These are phyloP conservation scores for Populus hybrid DNA, from an alignment of 441 rosid genomes.

Conservation along the genomic window DNA sequence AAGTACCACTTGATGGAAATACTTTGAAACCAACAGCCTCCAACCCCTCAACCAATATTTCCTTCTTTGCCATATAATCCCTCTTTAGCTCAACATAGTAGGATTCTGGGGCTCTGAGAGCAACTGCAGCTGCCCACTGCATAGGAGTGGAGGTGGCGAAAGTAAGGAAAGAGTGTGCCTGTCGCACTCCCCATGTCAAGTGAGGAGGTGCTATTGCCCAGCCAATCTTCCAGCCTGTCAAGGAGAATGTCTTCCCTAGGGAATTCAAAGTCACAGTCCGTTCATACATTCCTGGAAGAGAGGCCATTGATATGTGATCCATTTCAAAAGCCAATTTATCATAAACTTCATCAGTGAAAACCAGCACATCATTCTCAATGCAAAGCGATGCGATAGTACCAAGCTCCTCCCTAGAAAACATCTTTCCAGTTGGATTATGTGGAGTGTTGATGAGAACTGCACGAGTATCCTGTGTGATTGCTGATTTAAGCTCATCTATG, in stretches of 20 bases:
- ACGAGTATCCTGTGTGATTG: too few relatives aligned
- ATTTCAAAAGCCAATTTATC: conserved; percentile 83
- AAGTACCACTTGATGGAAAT: conserved; percentile 86
- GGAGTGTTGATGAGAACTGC: too few relatives aligned
- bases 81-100: conserved; percentile 65
- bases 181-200: conserved; percentile 81
- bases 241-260: conserved; percentile 81
- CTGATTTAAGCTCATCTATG: too few relatives aligned
- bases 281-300: conserved; percentile 90
- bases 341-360: conserved; percentile 82
- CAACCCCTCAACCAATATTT: conserved; percentile 74
- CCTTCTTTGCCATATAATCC: conserved; percentile 72
- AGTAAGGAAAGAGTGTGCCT: conserved; percentile 86
- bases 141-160: conserved; percentile 83
- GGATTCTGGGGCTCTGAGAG: conserved; percentile 76
- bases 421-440: too few relatives aligned
- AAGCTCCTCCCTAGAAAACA: too few relatives aligned
- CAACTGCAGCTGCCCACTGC: conserved; percentile 67
- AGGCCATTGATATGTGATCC: conserved; percentile 92
- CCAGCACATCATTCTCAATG: conserved; percentile 81
- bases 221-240: conserved; percentile 95
- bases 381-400: conserved; percentile 30
- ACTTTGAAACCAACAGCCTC: conserved; percentile 76
- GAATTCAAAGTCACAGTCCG: conserved; percentile 88
- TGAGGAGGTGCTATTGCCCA: conserved; percentile 89